Evolutionary conservation across 345 rosid species (phyloP).

Genomic region (Eucalyptus regnans): DNA sequence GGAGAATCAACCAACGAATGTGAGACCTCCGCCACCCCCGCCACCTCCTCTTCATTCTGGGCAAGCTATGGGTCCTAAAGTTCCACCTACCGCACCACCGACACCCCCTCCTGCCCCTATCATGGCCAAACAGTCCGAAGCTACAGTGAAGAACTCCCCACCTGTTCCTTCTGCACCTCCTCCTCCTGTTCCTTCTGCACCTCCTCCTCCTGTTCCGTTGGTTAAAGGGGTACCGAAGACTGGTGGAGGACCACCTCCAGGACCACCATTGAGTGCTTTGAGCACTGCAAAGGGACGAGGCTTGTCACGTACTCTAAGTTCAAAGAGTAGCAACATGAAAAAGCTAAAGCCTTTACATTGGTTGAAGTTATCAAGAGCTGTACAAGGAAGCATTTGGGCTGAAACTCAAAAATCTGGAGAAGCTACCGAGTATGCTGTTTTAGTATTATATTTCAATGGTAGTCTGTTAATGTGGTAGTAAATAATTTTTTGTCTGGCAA

Average conservation of each 20-base stretch:
- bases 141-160: not conserved
- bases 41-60: slow-evolving; percentile 26
- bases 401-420: slow-evolving; percentile 87
- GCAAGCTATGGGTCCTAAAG: slow-evolving; percentile 4
- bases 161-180: slow-evolving; percentile 24
- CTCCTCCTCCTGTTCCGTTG: slow-evolving; percentile 35
- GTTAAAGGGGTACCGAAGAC: slow-evolving; percentile 7
- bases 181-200: slow-evolving; percentile 35
- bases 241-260: slow-evolving; percentile 18
- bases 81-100: slow-evolving; percentile 10
- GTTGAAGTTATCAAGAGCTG: slow-evolving; percentile 90
- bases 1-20: slow-evolving; percentile 3
- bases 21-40: slow-evolving; percentile 24
- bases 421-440: slow-evolving; percentile 52
- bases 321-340: slow-evolving; percentile 43
- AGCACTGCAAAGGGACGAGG: slow-evolving; percentile 42
- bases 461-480: not conserved
- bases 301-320: slow-evolving; percentile 49
- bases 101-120: slow-evolving; percentile 8
- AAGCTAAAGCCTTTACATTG: slow-evolving; percentile 96
- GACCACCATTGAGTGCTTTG: slow-evolving; percentile 43
- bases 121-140: not conserved
- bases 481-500: not conserved
- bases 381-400: slow-evolving; percentile 96
- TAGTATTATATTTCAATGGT: not conserved